Evolutionary conservation across 768 basidiomycete species (phyloP).

Genomic region (Porphyrellus cyaneotinctus): DNA sequence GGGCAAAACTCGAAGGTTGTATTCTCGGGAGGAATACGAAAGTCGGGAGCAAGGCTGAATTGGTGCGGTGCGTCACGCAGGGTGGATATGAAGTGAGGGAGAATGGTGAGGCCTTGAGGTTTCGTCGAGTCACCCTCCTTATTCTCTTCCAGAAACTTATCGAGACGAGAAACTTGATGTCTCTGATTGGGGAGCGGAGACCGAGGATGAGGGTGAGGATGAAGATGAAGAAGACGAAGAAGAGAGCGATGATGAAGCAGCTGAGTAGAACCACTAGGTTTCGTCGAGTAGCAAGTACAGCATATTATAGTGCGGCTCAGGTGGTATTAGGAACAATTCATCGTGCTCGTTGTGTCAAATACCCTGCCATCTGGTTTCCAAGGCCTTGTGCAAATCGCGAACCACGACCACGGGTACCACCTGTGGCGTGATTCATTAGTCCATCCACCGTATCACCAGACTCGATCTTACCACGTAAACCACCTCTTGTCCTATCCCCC

Average conservation of each 20-base stretch:
- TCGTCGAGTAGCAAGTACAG: background rate
- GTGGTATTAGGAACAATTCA: slow-evolving; percentile 7
- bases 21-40: slow-evolving; percentile 73
- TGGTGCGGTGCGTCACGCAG: slow-evolving; percentile 67
- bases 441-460: background rate
- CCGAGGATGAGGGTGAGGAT: slow-evolving; percentile 25
- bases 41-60: slow-evolving; percentile 65
- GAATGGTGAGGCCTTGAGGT: slow-evolving; percentile 48
- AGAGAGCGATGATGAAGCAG: slow-evolving; percentile 10
- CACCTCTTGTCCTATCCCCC: slow-evolving; percentile 54
- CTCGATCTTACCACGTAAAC: slow-evolving; percentile 49
- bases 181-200: slow-evolving; percentile 49
- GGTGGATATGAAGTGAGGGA: slow-evolving; percentile 69
- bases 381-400: slow-evolving; percentile 80
- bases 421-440: slow-evolving; percentile 29
- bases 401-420: slow-evolving; percentile 68
- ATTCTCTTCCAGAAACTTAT: slow-evolving; percentile 39
- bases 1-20: slow-evolving; percentile 73
- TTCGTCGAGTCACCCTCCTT: background rate
- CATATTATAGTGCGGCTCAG: background rate
- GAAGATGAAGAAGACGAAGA: slow-evolving; percentile 18
- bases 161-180: slow-evolving; percentile 56
- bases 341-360: slow-evolving; percentile 19
- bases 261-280: slow-evolving; percentile 1
- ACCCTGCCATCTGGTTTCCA: slow-evolving; percentile 69